Evolutionary conservation across 306 rosid species (phyloP).

Genomic region (Biancaea sappan): DNA sequence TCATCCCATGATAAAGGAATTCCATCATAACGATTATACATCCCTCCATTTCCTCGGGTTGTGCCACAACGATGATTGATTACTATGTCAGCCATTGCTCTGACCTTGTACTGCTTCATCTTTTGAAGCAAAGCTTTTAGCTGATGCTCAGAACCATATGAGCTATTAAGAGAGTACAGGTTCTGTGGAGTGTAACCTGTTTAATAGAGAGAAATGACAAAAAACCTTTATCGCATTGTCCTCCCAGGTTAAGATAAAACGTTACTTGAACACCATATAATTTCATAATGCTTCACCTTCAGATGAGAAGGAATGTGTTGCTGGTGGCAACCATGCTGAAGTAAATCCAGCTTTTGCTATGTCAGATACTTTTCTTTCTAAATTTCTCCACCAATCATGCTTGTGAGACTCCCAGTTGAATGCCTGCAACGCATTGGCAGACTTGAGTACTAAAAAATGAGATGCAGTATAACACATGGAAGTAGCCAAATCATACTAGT

Average conservation of each 20-base stretch:
- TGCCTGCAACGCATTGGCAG: constrained; percentile 51
- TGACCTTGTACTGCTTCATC: constrained; percentile 69
- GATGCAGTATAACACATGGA: constrained; percentile 7
- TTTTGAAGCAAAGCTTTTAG: constrained; percentile 73
- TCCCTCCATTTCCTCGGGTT: constrained; percentile 78
- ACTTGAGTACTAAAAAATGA: background rate
- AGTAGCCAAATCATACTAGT: constrained; percentile 8
- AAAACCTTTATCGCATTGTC: background rate
- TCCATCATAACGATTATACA: constrained; percentile 86
- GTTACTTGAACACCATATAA: background rate
- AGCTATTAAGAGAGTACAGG: constrained; percentile 69
- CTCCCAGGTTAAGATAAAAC: constrained; percentile 2
- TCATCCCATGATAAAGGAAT: constrained; percentile 81
- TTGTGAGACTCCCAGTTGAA: constrained; percentile 96
- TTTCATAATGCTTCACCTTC: constrained; percentile 55
- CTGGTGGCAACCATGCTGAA: constrained; percentile 93
- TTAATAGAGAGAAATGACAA: constrained; percentile 17
- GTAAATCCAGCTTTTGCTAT: constrained; percentile 81
- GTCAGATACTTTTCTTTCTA: constrained; percentile 72
- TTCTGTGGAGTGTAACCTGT: constrained; percentile 92
- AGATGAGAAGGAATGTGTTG: constrained; percentile 74
- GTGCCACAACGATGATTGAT: constrained; percentile 93
- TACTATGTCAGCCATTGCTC: constrained; percentile 88
- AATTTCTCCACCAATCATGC: constrained; percentile 75
- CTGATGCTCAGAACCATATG: constrained; percentile 81